A percentile compares a stretch with the other conserved stretches of the same genome.
Evolutionary conservation across 257 asterid genomes (phyloP).

Genomic region (Nemophila menziesii): DNA sequence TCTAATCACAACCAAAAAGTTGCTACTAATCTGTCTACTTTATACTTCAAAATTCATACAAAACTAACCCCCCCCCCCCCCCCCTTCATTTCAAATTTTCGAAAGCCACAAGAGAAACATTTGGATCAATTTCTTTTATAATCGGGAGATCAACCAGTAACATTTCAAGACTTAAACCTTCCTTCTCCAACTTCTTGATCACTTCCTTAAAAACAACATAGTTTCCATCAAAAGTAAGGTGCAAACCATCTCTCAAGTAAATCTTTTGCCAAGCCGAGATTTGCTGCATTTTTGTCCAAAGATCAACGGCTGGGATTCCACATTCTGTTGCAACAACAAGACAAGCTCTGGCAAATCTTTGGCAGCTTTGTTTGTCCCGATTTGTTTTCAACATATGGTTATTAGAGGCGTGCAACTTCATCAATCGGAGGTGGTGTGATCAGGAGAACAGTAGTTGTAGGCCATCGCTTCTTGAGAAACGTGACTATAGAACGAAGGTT

Average conservation of each 20-base stretch:
- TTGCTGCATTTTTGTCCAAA: conserved; percentile 78
- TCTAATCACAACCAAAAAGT: no score
- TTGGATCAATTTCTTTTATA: no score
- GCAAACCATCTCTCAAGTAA: conserved; percentile 76
- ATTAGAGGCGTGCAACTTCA: conserved; percentile 63
- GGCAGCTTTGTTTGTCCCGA: conserved; percentile 79
- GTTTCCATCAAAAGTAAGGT: conserved; percentile 43
- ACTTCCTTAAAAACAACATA: conserved; percentile 51
- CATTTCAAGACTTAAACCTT: conserved; percentile 28
- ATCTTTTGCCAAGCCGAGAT: conserved; percentile 47
- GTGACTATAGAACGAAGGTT: conserved; percentile 58
- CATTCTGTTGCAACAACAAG: conserved; percentile 59
- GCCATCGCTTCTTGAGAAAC: conserved; percentile 74
- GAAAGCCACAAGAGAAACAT: no score
- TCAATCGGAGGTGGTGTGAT: conserved; percentile 79
- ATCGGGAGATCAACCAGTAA: conserved; percentile 51
- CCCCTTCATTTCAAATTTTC: no score
- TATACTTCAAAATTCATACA: background rate
- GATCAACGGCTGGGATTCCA: conserved; percentile 35
- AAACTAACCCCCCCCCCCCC: no score
- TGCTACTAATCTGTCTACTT: no score
- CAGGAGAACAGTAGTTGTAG: conserved; percentile 48
- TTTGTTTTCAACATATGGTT: no score
- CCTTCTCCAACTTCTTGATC: conserved; percentile 25
- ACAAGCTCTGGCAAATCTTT: conserved; percentile 61